Base-by-base conservation (phyloP, 2,329 filamentous ascomycete genomes). In the Claviceps arundinis region DNA sequence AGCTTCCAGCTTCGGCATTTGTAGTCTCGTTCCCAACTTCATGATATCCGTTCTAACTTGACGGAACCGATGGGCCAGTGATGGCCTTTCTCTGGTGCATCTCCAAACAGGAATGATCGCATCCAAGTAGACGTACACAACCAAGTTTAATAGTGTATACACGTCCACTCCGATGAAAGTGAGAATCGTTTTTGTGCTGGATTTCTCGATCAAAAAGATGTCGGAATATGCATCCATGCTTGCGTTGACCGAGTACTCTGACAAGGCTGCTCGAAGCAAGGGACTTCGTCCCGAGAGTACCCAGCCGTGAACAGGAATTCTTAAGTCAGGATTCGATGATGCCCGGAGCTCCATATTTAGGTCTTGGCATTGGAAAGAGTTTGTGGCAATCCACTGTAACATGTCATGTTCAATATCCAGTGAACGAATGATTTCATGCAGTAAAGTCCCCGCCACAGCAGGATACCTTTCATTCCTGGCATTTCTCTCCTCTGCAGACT, bases 31-130 rank as follows among this genome's bases (percentile, higher is more conserved):
- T 9, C 87, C 85, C n/a, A 90, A 60, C 57, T 82, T 91, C 84
- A 95, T 93, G n/a, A 97, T 71, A 62, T 97, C 91, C 0, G 74
- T 77, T 19, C 91, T 83, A 17, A 95, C 76, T 60, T 90, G 82
- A 24, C 89, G 85, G 64, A 89, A 95, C 42, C 86, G 77, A 59
- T 79, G 77, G 0, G 87, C 84, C 63, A 84, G 72, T 11, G 78
- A 70, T 2, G 82, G 78, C 19, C 80, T 77, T 56, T 82, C 78
- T 6, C 77, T 80, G 4, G 84, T 84, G 56, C 85, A 83, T 57
- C 90, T 87, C 93, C 93, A 97, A 17, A 90, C 85, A 54, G 93
- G 88, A 37, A 95, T 75, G 16, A 90, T 70, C 4, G 73, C 74
- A 62, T 97, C 93, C 5, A 82, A 84, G 64, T 97, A 97, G 7